Evolutionary conservation across 2,329 filamentous ascomycete species (phyloP), one percentile per base, ranked within the genome.

Genomic region (Fusarium abutilonis): DNA sequence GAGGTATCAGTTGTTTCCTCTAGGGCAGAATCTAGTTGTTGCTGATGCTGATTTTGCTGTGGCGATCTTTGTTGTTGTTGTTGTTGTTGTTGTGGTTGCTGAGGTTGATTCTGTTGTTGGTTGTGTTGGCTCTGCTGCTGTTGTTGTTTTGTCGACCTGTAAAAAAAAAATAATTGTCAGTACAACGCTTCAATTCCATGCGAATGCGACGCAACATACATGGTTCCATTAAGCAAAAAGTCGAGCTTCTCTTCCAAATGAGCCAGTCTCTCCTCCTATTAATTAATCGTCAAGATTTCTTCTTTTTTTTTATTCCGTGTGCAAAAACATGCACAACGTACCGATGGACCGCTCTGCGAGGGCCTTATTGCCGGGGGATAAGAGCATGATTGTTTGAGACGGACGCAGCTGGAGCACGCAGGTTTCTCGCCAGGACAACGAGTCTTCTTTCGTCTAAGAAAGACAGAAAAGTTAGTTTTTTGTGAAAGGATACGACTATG

Each of bases 231-330:
- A 17, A 83, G 70, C 49, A 83, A 74, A 55, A 79, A 77, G 70
- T 83, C 80, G 42, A 83, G 76, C 67, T 83, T 83, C 70, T 82
- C 80, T 71, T 83, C 81, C 36, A 83, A 64, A 46, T 79, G 78
- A 13, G 80, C 80, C n/a, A 83, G 72, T 61, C 81, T 75, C 67
- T 83, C 81, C 61, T 81, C 80, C 81, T 83, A 63, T 47, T 48
- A 17, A 32, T 45, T 48, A 23, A 64, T 52, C 35, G 67, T 71
- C 58, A 70, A 52, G 38, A 63, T 54, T 6, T 32, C 6, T 32
- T 32, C 31, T 32, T 32, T 32, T 32, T 29, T 29, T 46, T 7
- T 48, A 51, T 28, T 38, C 35, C 40, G 32, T 38, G 32, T 41
- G 44, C 52, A 43, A 41, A 32, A 17, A 32, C 38, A 60, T 60